Base-by-base conservation (phyloP, 2,329 filamentous ascomycete genomes). In the Exophiala sideris region DNA sequence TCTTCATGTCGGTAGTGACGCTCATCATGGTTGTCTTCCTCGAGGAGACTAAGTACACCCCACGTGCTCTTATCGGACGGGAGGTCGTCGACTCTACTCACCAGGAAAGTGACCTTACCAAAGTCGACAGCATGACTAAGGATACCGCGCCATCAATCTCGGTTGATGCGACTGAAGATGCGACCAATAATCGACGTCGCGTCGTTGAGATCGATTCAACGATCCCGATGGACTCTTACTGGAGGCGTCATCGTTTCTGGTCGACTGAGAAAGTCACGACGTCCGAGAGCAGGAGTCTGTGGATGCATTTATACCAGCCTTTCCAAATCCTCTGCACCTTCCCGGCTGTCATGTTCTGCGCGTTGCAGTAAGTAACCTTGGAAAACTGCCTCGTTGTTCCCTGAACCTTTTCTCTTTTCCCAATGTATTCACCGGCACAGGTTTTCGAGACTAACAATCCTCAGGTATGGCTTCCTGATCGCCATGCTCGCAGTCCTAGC, bases 331-430 rank as follows among this genome's bases (percentile, higher is more conserved):
- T 73, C 3, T 54, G 60, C 18, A 54, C 57, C 0, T 72, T 76
- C 9, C 73, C 74, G 1, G 70, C 72, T 0, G 68, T 76, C 8
- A 45, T 72, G 20, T 75, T 72, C 47, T 70, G 69, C 0, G 70
- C 66, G 0, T 20, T 76, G 0, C 70, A 74, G 42, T n/a, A n/a
- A n/a, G n/a, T n/a, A n/a, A n/a, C n/a, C n/a, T n/a, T n/a, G n/a
- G n/a, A n/a, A n/a, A n/a, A n/a, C n/a, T n/a, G n/a, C n/a, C n/a
- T n/a, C n/a, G n/a, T n/a, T n/a, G n/a, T n/a, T n/a, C n/a, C n/a
- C n/a, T n/a, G n/a, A n/a, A n/a, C n/a, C n/a, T n/a, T n/a, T n/a
- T n/a, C n/a, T n/a, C n/a, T n/a, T n/a, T n/a, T n/a, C n/a, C n/a
- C n/a, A n/a, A n/a, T n/a, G n/a, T n/a, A n/a, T n/a, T n/a, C n/a